Conservation (phyloP, 371 early-diverging fungal species). For the Mortierella sp. region DNA sequence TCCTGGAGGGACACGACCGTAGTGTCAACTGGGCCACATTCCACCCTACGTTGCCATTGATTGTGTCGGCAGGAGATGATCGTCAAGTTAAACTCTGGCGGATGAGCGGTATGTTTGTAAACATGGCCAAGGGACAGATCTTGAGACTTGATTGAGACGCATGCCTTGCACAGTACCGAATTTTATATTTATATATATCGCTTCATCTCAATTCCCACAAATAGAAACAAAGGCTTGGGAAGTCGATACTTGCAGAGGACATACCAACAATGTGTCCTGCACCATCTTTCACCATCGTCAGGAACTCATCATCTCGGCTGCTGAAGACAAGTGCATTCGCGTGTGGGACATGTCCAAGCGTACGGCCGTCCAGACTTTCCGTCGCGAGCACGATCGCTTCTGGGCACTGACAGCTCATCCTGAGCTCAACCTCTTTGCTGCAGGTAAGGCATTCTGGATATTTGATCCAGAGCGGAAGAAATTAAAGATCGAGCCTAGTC, state of each 20-base stretch:
- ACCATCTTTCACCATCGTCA: conserved; percentile 94
- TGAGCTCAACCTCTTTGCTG: conserved; percentile 94
- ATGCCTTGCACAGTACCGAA: too few species aligned
- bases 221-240: conserved; percentile 97
- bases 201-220: too few species aligned
- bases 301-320: conserved; percentile 91
- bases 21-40: conserved; percentile 99
- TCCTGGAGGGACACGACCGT: conserved; percentile 98
- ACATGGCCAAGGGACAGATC: background rate
- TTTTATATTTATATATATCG: too few species aligned
- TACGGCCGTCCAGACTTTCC: conserved; percentile 91
- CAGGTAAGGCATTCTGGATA: conserved; percentile 65
- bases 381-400: conserved; percentile 96
- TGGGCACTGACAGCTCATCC: conserved; percentile 98
- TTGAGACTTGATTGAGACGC: too few species aligned
- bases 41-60: conserved; percentile 92
- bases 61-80: conserved; percentile 98
- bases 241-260: conserved; percentile 97
- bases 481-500: background rate
- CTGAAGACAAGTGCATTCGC: conserved; percentile 98
- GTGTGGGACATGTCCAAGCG: conserved; percentile 97
- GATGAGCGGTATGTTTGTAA: conserved; percentile 81
- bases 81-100: conserved; percentile 99
- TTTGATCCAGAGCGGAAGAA: conserved; percentile 9
- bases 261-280: conserved; percentile 97